These are phyloP conservation scores for Trichoderma virens DNA, from an alignment of 495 filamentous ascomycete genomes.

Conservation along the genomic window DNA sequence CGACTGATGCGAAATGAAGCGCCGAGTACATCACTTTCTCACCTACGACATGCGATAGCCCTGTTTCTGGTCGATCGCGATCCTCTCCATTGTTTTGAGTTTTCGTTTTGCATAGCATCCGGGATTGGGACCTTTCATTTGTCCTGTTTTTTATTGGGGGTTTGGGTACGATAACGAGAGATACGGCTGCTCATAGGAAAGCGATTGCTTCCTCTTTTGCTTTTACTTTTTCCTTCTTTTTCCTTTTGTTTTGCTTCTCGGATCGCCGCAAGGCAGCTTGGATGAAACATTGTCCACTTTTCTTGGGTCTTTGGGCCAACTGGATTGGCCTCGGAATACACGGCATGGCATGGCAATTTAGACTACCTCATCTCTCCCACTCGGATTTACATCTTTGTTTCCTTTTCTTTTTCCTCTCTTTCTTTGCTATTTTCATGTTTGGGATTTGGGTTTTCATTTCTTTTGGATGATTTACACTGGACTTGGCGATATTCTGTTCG, in stretches of 20 bases:
- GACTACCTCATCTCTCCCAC: not conserved
- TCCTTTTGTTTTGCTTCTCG: not conserved
- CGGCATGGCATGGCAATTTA: conserved; percentile 7
- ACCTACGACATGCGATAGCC: conserved; percentile 5
- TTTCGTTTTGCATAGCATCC: not conserved
- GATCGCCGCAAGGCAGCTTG: not conserved
- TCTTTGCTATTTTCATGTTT: not conserved
- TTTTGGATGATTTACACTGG: not conserved
- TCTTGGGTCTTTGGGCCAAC: not conserved
- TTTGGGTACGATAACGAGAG: not conserved
- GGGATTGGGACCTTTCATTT: conserved; percentile 5
- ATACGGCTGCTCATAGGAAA: not conserved
- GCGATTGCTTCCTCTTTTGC: not conserved
- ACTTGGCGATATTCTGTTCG: not conserved
- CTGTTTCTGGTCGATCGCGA: conserved; percentile 9
- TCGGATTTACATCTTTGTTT: not conserved
- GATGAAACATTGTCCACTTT: not conserved
- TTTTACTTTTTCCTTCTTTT: conserved; percentile 1
- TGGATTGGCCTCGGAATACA: conserved; percentile 3
- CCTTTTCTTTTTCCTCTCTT: not conserved
- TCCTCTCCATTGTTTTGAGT: not conserved
- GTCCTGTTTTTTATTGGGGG: not conserved
- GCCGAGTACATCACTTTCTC: conserved; percentile 6
- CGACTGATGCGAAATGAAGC: conserved; percentile 3
- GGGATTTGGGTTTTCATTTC: not conserved